Percentiles rank a stretch among this genome's conserved stretches.
These are phyloP conservation scores for Hortiboletus campestris DNA, from an alignment of 768 basidiomycete species.

Conservation along the genomic window DNA sequence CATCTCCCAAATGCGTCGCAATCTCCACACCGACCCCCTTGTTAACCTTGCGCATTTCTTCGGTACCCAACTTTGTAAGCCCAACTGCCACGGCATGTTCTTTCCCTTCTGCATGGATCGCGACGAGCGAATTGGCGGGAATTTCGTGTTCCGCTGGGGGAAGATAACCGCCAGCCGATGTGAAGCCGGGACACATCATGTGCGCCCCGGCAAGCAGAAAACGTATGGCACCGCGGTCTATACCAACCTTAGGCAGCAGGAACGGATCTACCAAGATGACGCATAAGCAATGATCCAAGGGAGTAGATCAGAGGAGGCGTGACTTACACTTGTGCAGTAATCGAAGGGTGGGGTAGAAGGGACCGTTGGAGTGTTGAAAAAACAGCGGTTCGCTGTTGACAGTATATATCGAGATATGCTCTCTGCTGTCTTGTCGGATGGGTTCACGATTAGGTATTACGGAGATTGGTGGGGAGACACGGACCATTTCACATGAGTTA, in stretches of 20 bases:
- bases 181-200: conserved; percentile 98
- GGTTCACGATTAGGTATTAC: conserved; percentile 12
- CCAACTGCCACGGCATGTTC: conserved; percentile 89
- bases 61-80: conserved; percentile 74
- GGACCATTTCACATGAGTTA: conserved; percentile 90
- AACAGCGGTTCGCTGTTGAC: conserved; percentile 84
- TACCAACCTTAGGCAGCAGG: conserved; percentile 80
- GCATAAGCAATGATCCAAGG: neutral
- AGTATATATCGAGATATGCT: conserved; percentile 92
- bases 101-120: conserved; percentile 94
- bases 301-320: neutral
- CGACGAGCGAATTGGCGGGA: conserved; percentile 75
- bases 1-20: conserved; percentile 83
- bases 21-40: conserved; percentile 91
- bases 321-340: conserved; percentile 87
- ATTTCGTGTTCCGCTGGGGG: conserved; percentile 71
- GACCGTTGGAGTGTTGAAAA: conserved; percentile 96
- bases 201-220: conserved; percentile 91
- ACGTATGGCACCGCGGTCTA: conserved; percentile 97
- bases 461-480: conserved; percentile 7
- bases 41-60: conserved; percentile 87
- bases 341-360: conserved; percentile 84
- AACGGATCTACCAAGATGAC: conserved; percentile 71
- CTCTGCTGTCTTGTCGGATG: conserved; percentile 63
- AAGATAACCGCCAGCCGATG: conserved; percentile 86